Evolutionary conservation across 768 basidiomycete genomes (phyloP), one percentile per base, ranked within the genome.

Genomic region (Kondoa malvinella): DNA sequence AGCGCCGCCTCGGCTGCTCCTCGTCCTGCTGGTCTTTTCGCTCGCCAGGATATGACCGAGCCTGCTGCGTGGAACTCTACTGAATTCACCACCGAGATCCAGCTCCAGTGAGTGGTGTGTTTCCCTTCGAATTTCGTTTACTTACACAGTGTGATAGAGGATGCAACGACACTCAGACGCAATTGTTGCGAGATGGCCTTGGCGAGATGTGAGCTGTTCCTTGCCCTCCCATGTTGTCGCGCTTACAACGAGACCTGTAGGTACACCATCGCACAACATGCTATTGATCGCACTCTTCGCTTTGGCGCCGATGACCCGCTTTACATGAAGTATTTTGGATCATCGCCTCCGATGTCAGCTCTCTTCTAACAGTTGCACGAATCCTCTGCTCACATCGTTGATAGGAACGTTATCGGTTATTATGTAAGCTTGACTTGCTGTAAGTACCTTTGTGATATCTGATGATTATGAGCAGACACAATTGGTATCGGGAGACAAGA

Each of bases 301-400:
- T 74, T 76, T 66, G 76, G 76, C 15, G 68, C 74, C 16, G 56
- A 72, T 56, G 75, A 76, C 59, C n/a, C n/a, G n/a, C 65, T 76
- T 26, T 77, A 73, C 75, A 67, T 74, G 65, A 68, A 68, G 29
- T 77, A 76, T 72, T 77, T 76, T 64, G 76, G 76, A n/a, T n/a
- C 34, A 69, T 59, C 62, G 66, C 70, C 50, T 66, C 71, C 4
- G 76, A 71, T 16, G 60, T 75, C 16, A 75, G 75, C 33, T 69
- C 73, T 17, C 75, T 68, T n/a, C n/a, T n/a, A n/a, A n/a, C n/a
- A n/a, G n/a, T n/a, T n/a, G n/a, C n/a, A n/a, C n/a, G n/a, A n/a
- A n/a, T n/a, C n/a, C n/a, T n/a, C n/a, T n/a, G n/a, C n/a, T n/a
- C n/a, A n/a, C n/a, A n/a, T n/a, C n/a, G n/a, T n/a, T n/a, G n/a